A percentile compares a stretch with the other conserved stretches of the same genome.
phyloP scores from a whole-genome alignment of 129 eudicot species.

The Flaveria robusta region DNA sequence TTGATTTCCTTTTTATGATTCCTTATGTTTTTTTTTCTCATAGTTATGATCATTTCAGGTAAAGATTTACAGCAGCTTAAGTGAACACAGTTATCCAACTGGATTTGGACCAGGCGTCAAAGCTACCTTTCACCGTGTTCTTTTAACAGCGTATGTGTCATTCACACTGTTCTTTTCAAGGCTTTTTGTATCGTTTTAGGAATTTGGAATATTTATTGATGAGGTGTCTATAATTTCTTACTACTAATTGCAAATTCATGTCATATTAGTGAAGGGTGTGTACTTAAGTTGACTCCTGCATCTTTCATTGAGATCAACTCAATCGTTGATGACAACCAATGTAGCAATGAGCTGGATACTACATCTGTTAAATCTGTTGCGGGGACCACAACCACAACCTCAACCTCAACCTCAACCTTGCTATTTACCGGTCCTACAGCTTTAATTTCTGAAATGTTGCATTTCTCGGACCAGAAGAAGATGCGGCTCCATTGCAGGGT shows the following conservation, averaged over 20 bases:
- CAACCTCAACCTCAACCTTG: slow-evolving; percentile 17
- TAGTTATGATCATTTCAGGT: slow-evolving; percentile 49
- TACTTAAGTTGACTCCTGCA: slow-evolving; percentile 62
- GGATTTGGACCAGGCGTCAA: slow-evolving; percentile 72
- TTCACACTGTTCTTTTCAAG: neutral
- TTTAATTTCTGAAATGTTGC: slow-evolving; percentile 51
- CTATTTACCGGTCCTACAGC: slow-evolving; percentile 34
- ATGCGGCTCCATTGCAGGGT: slow-evolving; percentile 72
- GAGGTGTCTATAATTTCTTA: slow-evolving; percentile 15
- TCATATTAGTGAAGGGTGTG: slow-evolving; percentile 49
- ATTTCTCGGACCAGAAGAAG: slow-evolving; percentile 33
- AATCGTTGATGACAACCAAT: slow-evolving; percentile 20
- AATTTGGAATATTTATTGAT: slow-evolving; percentile 1
- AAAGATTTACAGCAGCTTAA: slow-evolving; percentile 50
- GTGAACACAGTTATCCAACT: slow-evolving; percentile 54
- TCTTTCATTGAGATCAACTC: slow-evolving; percentile 68
- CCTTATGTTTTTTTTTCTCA: slow-evolving; percentile 7
- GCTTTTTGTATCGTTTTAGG: slow-evolving; percentile 12
- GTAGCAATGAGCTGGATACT: slow-evolving; percentile 22
- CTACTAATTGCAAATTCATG: neutral
- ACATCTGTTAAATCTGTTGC: slow-evolving; percentile 32
- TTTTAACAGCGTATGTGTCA: slow-evolving; percentile 53
- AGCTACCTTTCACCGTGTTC: slow-evolving; percentile 74
- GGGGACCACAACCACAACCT: slow-evolving; percentile 15
- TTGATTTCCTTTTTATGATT: neutral